Evolutionary conservation across 2,329 filamentous ascomycete species (phyloP).

Genomic region (Venturia effusa): DNA sequence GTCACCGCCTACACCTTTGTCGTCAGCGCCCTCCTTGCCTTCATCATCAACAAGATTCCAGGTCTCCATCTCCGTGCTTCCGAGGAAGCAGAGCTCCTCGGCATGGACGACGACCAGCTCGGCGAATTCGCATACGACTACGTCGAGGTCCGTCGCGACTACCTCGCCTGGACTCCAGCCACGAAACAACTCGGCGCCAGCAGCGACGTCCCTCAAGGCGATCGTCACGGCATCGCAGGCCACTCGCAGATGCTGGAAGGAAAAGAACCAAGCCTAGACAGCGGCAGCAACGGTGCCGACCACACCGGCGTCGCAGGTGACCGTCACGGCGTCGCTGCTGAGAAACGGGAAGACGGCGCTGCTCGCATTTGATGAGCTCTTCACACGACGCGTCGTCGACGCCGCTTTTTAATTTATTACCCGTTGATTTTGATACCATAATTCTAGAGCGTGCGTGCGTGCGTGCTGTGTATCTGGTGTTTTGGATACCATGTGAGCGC

Average conservation of each 20-base stretch:
- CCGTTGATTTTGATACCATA: slow-evolving; percentile 3
- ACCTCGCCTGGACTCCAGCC: slow-evolving; percentile 76
- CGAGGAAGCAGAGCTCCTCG: slow-evolving; percentile 72
- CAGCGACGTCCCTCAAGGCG: slow-evolving; percentile 50
- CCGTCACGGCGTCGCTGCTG: slow-evolving; percentile 38
- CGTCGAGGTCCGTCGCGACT: slow-evolving; percentile 78
- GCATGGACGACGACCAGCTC: slow-evolving; percentile 84
- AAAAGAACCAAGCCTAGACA: slow-evolving; percentile 36
- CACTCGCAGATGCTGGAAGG: slow-evolving; percentile 57
- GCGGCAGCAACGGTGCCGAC: slow-evolving; percentile 26
- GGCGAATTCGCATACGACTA: slow-evolving; percentile 88
- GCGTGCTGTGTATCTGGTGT: no score
- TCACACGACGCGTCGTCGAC: background rate
- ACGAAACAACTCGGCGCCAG: slow-evolving; percentile 53
- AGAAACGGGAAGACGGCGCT: background rate
- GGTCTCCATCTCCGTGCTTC: slow-evolving; percentile 70
- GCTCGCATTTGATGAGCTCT: background rate
- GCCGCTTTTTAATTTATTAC: background rate
- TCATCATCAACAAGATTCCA: slow-evolving; percentile 62
- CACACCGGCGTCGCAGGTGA: slow-evolving; percentile 42
- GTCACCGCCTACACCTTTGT: slow-evolving; percentile 58
- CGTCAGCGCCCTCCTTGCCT: slow-evolving; percentile 63
- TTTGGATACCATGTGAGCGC: background rate
- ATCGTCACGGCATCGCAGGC: slow-evolving; percentile 59
- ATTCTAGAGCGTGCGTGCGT: background rate